These are phyloP conservation scores for Salix exigua DNA, from an alignment of 345 rosid species.

Conservation along the genomic window DNA sequence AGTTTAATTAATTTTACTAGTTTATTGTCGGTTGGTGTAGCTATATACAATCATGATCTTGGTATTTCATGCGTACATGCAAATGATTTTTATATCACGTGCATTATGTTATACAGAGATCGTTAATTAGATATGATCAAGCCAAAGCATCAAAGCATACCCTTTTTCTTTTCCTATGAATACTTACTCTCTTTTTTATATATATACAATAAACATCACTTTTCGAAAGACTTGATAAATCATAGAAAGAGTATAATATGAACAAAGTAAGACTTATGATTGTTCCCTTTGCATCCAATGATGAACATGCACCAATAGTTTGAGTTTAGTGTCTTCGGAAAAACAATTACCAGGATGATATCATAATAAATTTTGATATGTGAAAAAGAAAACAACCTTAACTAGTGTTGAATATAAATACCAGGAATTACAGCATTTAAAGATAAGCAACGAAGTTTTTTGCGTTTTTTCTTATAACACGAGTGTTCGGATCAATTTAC, in stretches of 20 bases:
- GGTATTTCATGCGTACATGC: neutral
- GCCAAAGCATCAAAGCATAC: neutral
- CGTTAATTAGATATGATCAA: neutral
- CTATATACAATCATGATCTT: neutral
- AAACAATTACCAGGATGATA: neutral
- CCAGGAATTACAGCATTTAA: too few species aligned
- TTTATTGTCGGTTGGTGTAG: neutral
- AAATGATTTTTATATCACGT: neutral
- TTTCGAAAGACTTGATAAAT: neutral
- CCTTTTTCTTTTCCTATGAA: neutral
- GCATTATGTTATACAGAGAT: neutral
- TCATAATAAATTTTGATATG: too few species aligned
- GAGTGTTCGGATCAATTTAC: rapidly evolving
- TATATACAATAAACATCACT: neutral
- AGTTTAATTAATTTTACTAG: neutral
- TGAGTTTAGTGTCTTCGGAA: neutral
- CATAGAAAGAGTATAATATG: neutral
- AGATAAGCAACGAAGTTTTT: too few species aligned
- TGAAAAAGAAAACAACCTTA: too few species aligned
- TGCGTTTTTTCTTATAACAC: too few species aligned
- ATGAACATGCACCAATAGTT: neutral
- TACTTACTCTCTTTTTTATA: neutral
- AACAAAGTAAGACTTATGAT: neutral
- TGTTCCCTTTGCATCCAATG: neutral
- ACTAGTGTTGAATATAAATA: too few species aligned